A percentile compares a stretch with the other conserved stretches of the same genome.
phyloP scores from a whole-genome alignment of 768 basidiomycete species.

The Cantharellus anzutake region DNA sequence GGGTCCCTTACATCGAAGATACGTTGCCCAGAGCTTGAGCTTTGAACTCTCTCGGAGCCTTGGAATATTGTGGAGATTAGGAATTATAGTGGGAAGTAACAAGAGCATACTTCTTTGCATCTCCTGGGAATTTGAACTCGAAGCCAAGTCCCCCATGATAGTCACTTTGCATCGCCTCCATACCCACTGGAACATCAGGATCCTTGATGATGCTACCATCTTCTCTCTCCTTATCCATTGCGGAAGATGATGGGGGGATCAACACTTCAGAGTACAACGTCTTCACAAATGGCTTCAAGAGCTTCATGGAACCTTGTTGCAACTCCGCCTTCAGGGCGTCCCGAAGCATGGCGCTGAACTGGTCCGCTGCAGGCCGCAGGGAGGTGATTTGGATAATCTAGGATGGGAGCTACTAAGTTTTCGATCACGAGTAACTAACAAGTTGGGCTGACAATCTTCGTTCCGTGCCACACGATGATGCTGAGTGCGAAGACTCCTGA shows the following conservation, averaged over 20 bases:
- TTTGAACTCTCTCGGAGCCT: slow-evolving; percentile 85
- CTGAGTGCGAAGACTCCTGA: slow-evolving; percentile 95
- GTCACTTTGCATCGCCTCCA: slow-evolving; percentile 20
- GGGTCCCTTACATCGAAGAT: slow-evolving; percentile 43
- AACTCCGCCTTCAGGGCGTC: slow-evolving; percentile 80
- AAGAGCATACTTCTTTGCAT: slow-evolving; percentile 61
- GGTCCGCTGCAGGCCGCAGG: slow-evolving; percentile 78
- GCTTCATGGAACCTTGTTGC: slow-evolving; percentile 83
- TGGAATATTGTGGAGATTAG: neutral
- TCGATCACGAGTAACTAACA: neutral
- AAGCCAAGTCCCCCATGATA: slow-evolving; percentile 68
- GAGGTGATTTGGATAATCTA: slow-evolving; percentile 75
- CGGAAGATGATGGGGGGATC: slow-evolving; percentile 30
- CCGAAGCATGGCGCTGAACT: slow-evolving; percentile 76
- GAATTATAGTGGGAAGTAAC: neutral
- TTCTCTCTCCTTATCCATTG: slow-evolving; percentile 47
- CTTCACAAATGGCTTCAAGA: slow-evolving; percentile 74
- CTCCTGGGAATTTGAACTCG: slow-evolving; percentile 78
- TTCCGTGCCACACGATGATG: slow-evolving; percentile 81
- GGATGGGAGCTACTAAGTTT: neutral
- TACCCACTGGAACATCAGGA: slow-evolving; percentile 1
- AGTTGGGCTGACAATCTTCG: slow-evolving; percentile 56
- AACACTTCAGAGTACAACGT: slow-evolving; percentile 92
- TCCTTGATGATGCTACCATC: slow-evolving; percentile 37
- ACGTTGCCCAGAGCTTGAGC: slow-evolving; percentile 86